Base-by-base conservation (phyloP, 805 yeast species). In the Yarrowia porcina region DNA sequence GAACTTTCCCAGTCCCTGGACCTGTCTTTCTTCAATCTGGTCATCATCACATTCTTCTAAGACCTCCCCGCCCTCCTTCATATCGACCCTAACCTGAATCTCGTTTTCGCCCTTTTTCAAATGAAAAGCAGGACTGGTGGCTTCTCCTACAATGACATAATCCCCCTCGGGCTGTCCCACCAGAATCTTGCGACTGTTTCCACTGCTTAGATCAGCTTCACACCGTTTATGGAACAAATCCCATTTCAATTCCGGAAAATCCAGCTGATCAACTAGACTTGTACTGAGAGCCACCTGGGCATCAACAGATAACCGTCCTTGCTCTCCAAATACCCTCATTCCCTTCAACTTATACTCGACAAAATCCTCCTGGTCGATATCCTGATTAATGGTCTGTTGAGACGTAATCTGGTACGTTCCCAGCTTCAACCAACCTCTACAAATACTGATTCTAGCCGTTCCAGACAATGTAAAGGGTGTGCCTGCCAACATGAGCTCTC, bases 141-240 rank as follows among this genome's bases (percentile, higher is more conserved):
- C 59, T 10, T 25, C 20, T 1, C 59, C 59, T 6, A 50, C 59
- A n/a, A 50, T 25, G 6, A 50, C 44, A 12, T 50, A 36, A 3
- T 50, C 59, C 3, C 59, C 59, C 12, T 50, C 33, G 1, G 59
- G 59, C 44, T 50, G 59, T 9, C 59, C 59, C 17, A 50, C 59
- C 2, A 50, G 17, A 25, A 50, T 50, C 25, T 33, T 50, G 4
- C 44, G 5, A 9, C 17, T n/a, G 17, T 50, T 50, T 7, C 44
- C 44, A 10, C 17, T 18, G 44, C 44, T 50, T 44, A 50, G 6
- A 17, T 50, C 59, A 6, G 59, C 59, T 7, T 35, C 44, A 4
- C 59, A 50, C 2, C 23, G 17, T 12, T 35, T 33, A 18, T 50
- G 59, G 11, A 30, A 50, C 4, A 50, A 8, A n/a, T 50, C 59